Conservation (phyloP, 805 yeast genomes). For the Zygoascus tannicola region DNA sequence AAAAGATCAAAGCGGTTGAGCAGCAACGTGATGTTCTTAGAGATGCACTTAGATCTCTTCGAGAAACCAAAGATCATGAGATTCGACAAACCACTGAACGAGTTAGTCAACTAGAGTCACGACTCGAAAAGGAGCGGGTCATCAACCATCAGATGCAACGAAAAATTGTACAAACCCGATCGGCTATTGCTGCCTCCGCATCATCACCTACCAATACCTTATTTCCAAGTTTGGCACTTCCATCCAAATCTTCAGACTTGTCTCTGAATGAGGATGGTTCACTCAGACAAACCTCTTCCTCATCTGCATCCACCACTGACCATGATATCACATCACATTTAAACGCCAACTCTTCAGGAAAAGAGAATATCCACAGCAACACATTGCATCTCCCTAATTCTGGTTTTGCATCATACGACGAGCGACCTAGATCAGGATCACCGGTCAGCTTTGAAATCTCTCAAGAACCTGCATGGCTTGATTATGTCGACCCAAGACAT, state of each 20-base stretch:
- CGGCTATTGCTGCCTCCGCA: neutral
- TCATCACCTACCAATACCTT: constrained; percentile 1
- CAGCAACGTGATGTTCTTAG: constrained; percentile 32
- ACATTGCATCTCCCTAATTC: neutral
- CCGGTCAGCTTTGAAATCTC: constrained; percentile 19
- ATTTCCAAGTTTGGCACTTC: constrained; percentile 1
- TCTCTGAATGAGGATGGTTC: too few relatives aligned
- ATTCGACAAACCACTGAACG: constrained; percentile 22
- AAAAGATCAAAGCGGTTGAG: constrained; percentile 27
- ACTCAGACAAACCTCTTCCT: too few relatives aligned
- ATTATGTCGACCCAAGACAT: constrained; percentile 13
- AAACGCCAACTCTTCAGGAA: neutral
- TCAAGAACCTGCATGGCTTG: constrained; percentile 21
- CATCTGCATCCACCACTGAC: constrained; percentile 3
- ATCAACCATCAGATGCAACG: constrained; percentile 19
- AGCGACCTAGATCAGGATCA: constrained; percentile 13
- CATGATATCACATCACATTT: neutral
- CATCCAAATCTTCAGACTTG: neutral
- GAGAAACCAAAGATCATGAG: constrained; percentile 33
- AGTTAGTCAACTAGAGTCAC: constrained; percentile 22
- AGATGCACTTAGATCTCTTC: constrained; percentile 32
- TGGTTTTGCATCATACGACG: constrained; percentile 3
- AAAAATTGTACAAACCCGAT: constrained; percentile 17
- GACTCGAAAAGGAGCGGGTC: constrained; percentile 21
- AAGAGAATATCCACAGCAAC: too few relatives aligned